Conservation (phyloP, 257 asterid species). For the Ilex asprella region DNA sequence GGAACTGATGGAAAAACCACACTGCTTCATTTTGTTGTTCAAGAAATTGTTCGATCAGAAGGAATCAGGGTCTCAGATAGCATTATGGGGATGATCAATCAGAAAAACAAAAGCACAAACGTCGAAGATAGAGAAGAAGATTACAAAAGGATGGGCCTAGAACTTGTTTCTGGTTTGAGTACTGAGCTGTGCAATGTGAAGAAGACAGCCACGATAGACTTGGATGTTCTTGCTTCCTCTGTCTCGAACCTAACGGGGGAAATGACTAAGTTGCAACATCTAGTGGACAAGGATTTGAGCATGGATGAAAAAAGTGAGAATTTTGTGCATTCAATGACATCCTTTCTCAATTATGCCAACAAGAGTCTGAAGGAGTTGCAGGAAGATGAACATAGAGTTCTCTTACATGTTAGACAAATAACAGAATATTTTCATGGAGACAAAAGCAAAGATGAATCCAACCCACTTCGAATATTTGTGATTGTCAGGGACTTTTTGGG, state of each 20-base stretch:
- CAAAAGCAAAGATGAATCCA: slow-evolving; percentile 75
- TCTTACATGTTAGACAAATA: slow-evolving; percentile 60
- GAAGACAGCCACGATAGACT: slow-evolving; percentile 83
- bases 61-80: slow-evolving; percentile 81
- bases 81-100: slow-evolving; percentile 87
- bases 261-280: slow-evolving; percentile 29
- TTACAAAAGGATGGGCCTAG: slow-evolving; percentile 79
- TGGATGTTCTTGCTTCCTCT: slow-evolving; percentile 77
- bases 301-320: slow-evolving; percentile 40
- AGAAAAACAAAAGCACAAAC: slow-evolving; percentile 26
- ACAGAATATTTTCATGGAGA: slow-evolving; percentile 94
- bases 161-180: slow-evolving; percentile 69
- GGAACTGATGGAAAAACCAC: slow-evolving; percentile 93
- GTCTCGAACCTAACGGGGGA: slow-evolving; percentile 55
- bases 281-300: slow-evolving; percentile 37
- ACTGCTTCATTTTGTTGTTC: slow-evolving; percentile 92
- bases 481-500: slow-evolving; percentile 87
- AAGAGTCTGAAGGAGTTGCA: slow-evolving; percentile 51
- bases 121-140: slow-evolving; percentile 59
- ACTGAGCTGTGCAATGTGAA: slow-evolving; percentile 82
- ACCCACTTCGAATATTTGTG: slow-evolving; percentile 72
- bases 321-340: slow-evolving; percentile 54
- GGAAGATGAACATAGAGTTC: slow-evolving; percentile 64
- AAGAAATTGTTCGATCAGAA: slow-evolving; percentile 79
- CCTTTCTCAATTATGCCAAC: slow-evolving; percentile 55